Evolutionary conservation across 495 filamentous ascomycete genomes (phyloP).

Genomic region (Aspergillus cavernicola): DNA sequence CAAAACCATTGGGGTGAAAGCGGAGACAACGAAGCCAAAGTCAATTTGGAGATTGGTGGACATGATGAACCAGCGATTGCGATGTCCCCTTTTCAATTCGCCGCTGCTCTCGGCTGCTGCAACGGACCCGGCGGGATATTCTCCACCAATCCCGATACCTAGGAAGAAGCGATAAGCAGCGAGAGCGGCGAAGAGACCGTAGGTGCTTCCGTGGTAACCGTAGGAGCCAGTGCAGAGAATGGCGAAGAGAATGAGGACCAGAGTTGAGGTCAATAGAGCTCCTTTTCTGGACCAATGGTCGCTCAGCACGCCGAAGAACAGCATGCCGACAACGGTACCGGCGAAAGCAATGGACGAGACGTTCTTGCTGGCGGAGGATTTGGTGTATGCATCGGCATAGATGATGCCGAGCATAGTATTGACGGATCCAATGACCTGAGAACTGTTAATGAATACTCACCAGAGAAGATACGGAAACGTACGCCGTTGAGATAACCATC

Average conservation of each 20-base stretch:
- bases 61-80: conserved; percentile 88
- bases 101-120: conserved; percentile 79
- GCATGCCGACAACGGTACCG: conserved; percentile 80
- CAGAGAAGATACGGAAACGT: conserved; percentile 9
- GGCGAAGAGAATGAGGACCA: conserved; percentile 80
- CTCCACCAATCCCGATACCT: conserved; percentile 62
- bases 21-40: conserved; percentile 69
- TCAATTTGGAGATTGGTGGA: conserved; percentile 93
- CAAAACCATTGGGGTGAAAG: conserved; percentile 70
- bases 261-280: conserved; percentile 73
- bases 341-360: conserved; percentile 81
- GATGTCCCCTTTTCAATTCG: conserved; percentile 71
- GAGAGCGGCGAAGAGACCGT: conserved; percentile 75
- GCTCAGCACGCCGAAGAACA: conserved; percentile 75
- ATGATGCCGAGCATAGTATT: conserved; percentile 63
- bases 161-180: conserved; percentile 82
- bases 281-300: conserved; percentile 83
- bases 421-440: conserved; percentile 78
- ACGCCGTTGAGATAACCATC: conserved; percentile 89
- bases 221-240: conserved; percentile 76
- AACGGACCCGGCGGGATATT: conserved; percentile 88
- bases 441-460: not conserved
- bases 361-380: conserved; percentile 63
- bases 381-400: conserved; percentile 60
- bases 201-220: conserved; percentile 55